Evolutionary conservation across 306 rosid genomes (phyloP), one percentile per base, ranked within the genome.

Genomic region (Glycine tomentella): DNA sequence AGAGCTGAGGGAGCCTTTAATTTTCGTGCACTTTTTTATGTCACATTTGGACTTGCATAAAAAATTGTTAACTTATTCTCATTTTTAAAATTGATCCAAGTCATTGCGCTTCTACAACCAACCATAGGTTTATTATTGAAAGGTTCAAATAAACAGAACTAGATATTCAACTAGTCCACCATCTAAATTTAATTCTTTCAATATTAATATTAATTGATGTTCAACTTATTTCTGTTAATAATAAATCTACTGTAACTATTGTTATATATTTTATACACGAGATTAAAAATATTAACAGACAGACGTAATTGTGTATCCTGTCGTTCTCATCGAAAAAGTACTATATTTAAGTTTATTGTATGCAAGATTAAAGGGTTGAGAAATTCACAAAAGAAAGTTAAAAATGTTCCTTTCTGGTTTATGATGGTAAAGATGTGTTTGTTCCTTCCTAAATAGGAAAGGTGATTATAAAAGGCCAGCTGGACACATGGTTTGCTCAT

Each of bases 401-500:
- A 48, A 74, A 45, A 70, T 36, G 72, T 3, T 50, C 15, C 16
- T 66, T 46, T 52, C 72, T 53, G 62, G 78, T 40, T n/a, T 36
- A 53, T 40, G 77, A 78, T 33, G 73, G 49, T 76, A 68, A 72
- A 69, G 71, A 44, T 0, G 59, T 12, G 63, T 40, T 74, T 69
- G 69, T 84, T 69, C 64, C 75, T 87, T 63, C 90, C 84, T 40
- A 78, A 87, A 81, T 77, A 16, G 82, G 90, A 84, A 87, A 84
- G 25, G 31, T 49, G 33, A 83, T 57, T 42, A 74, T 75, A 59
- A 63, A 67, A 62, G 42, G 74, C 57, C 74, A 87, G 84, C 82
- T 84, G 78, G 3, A 4, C 46, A 81, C 84, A 84, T 74, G 77
- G 49, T 62, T 5, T 81, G 49, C 46, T 68, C 5, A 72, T 76